Conservation (phyloP, 176 grass and related monocot species). For the Musa itinerans region DNA sequence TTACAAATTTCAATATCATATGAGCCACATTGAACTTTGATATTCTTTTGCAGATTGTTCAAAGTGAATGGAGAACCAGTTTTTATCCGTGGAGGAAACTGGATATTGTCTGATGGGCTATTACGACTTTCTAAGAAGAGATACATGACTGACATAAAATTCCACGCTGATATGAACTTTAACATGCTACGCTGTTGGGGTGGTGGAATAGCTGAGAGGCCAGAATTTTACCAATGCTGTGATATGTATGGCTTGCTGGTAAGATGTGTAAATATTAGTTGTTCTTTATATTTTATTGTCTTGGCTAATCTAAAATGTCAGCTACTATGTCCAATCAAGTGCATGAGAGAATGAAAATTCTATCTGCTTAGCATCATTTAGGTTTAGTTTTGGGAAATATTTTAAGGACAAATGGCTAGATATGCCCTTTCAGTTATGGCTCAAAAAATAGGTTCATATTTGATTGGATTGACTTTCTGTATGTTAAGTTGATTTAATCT, state of each 20-base stretch:
- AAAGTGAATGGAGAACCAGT: conserved; percentile 83
- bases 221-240: conserved; percentile 85
- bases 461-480: too few relatives aligned
- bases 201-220: conserved; percentile 81
- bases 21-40: not conserved
- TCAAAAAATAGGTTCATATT: too few relatives aligned
- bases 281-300: not conserved
- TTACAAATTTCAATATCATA: not conserved
- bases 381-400: too few relatives aligned
- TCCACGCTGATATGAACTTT: conserved; percentile 95
- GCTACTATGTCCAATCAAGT: not conserved
- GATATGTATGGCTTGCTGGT: conserved; percentile 91
- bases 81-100: conserved; percentile 96
- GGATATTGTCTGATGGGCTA: conserved; percentile 95
- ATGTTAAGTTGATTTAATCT: too few relatives aligned
- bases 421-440: too few relatives aligned
- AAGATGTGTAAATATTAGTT: conserved; percentile 17
- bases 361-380: too few relatives aligned
- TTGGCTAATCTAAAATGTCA: not conserved
- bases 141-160: conserved; percentile 90
- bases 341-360: too few relatives aligned
- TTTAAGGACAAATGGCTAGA: too few relatives aligned
- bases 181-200: conserved; percentile 98
- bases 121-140: conserved; percentile 72
- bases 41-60: conserved; percentile 50